Base-by-base conservation (phyloP, 306 rosid genomes). In the Sechiopsis laciniata region DNA sequence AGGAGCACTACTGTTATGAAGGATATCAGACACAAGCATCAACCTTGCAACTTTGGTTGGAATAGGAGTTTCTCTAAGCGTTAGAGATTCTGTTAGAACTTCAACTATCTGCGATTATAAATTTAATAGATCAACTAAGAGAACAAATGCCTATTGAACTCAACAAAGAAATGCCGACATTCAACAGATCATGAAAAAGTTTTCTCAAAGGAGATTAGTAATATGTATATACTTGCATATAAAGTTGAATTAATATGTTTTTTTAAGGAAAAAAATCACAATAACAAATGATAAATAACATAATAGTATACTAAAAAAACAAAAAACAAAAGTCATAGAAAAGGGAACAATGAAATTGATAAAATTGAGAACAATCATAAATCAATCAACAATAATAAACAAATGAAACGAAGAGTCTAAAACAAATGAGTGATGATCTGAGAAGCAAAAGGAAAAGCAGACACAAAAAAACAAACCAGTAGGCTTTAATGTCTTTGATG, bases 1-100 rank as follows among this genome's bases (percentile, higher is more conserved):
- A 50, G 99, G 99, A 80, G 99, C 99, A 77, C 97, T 95, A 84
- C 99, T 95, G 80, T 95, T 95, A 80, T 95, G 99, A 84, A 95
- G 99, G 74, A 95, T 82, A 84, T 95, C 99, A 79, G 99, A 91
- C 77, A 95, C 99, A 46, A 95, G 99, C 99, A 95, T 95, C 59
- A 95, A 92, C 83, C 99, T 89, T 73, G 99, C 99, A 81, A 91
- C 95, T 91, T 95, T 95, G 76, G 99, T 91, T 20, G 99, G 96
- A 82, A 95, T 95, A 45, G 90, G 97, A 60, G 99, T 95, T 86
- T 95, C 99, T 82, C 88, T 91, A 67, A 95, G 99, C 67, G 97
- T 95, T 89, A 95, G 87, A 55, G 99, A 95, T 81, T 95, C 99
- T 17, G 99, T 95, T 72, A 95, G 81, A 76, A 95, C 97, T 82